Evolutionary conservation across 2,329 filamentous ascomycete genomes (phyloP).

Genomic region (Cercospora nicotianae): DNA sequence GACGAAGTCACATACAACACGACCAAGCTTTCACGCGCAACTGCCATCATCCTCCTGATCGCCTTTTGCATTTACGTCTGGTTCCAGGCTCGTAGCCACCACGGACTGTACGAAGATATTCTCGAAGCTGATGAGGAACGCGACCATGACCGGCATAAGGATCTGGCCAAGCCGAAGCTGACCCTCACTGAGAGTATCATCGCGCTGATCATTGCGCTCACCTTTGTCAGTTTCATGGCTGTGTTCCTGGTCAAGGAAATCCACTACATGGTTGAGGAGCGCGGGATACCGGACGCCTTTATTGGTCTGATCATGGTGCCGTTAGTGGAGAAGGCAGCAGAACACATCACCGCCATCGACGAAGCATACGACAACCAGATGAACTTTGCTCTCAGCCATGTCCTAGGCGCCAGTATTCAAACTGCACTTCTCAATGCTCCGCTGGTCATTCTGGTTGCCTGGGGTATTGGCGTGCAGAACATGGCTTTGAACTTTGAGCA

Average conservation of each 20-base stretch:
- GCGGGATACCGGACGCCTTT: constrained; percentile 57
- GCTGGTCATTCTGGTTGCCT: constrained; percentile 78
- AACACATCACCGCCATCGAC: constrained; percentile 80
- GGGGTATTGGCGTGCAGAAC: constrained; percentile 64
- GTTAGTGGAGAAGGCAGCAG: constrained; percentile 80
- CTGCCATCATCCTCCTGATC: constrained; percentile 68
- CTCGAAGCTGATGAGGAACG: constrained; percentile 69
- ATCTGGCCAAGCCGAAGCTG: constrained; percentile 64
- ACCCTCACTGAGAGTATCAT: constrained; percentile 72
- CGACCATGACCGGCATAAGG: constrained; percentile 63
- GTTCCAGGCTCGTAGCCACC: constrained; percentile 75
- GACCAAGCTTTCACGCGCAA: constrained; percentile 67
- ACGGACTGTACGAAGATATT: constrained; percentile 74
- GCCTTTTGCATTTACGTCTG: constrained; percentile 63
- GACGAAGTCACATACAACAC: constrained; percentile 54
- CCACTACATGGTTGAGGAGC: constrained; percentile 55
- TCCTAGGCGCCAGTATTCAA: constrained; percentile 83
- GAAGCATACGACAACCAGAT: constrained; percentile 76
- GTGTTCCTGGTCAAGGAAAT: constrained; percentile 77
- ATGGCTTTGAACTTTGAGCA: constrained; percentile 85
- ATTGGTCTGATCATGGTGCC: constrained; percentile 74
- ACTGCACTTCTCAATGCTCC: constrained; percentile 87
- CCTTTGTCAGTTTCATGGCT: constrained; percentile 71
- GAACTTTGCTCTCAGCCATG: constrained; percentile 82
- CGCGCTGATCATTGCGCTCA: constrained; percentile 64